Evolutionary conservation across 225 moss, liverwort and hornwort species (phyloP).

Genomic region (Sphagnum tenellum): DNA sequence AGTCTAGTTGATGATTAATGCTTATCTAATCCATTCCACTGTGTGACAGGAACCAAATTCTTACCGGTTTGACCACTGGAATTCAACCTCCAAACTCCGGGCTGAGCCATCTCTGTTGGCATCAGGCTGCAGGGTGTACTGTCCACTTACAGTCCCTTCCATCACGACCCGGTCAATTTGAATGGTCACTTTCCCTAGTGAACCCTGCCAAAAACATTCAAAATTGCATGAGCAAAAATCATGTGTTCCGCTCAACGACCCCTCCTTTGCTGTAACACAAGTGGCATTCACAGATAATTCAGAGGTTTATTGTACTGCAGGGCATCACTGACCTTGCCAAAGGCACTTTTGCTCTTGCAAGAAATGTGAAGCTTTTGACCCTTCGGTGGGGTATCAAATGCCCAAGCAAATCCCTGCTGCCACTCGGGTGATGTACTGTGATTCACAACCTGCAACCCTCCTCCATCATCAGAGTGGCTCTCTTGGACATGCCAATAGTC

Average conservation of each 20-base stretch:
- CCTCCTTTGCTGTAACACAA: too few species aligned
- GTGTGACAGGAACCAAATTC: background rate
- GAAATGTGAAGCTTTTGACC: slow-evolving; percentile 95
- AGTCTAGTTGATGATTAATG: too few species aligned
- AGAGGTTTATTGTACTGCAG: too few species aligned
- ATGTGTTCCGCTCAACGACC: too few species aligned
- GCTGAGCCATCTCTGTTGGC: slow-evolving; percentile 88
- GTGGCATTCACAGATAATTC: too few species aligned
- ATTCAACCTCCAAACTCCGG: slow-evolving; percentile 90
- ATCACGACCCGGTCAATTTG: slow-evolving; percentile 91
- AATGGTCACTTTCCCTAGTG: slow-evolving; percentile 92
- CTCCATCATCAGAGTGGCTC: too few species aligned
- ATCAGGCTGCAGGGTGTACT: slow-evolving; percentile 87
- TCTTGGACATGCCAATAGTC: too few species aligned
- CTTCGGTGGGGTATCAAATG: slow-evolving; percentile 93
- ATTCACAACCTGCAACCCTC: slow-evolving; percentile 60
- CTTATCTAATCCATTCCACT: too few species aligned
- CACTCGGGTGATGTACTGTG: slow-evolving; percentile 89
- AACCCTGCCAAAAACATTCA: slow-evolving; percentile 45
- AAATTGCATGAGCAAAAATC: too few species aligned
- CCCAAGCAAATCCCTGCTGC: slow-evolving; percentile 99
- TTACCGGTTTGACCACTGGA: slow-evolving; percentile 99
- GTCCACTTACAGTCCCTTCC: slow-evolving; percentile 75
- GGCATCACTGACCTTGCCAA: slow-evolving; percentile 67
- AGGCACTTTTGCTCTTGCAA: slow-evolving; percentile 97